Evolutionary conservation across 345 rosid species (phyloP).

Genomic region (Cardamine occulta): DNA sequence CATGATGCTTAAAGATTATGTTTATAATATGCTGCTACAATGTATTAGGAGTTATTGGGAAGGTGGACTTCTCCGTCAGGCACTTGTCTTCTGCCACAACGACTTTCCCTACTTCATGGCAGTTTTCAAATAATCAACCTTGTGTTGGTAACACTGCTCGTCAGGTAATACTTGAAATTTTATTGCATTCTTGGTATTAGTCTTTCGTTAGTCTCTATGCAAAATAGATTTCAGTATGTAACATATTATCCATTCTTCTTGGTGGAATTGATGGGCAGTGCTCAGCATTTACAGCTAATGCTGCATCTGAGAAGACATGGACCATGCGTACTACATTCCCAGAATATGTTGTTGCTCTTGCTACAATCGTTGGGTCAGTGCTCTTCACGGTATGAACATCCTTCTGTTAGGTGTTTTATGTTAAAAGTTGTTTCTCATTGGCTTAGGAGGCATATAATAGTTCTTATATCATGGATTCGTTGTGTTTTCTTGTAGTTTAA

Average conservation of each 20-base stretch:
- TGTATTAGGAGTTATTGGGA: constrained; percentile 73
- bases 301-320: constrained; percentile 93
- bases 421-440: constrained; percentile 13
- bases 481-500: neutral
- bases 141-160: constrained; percentile 61
- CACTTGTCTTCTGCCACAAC: constrained; percentile 80
- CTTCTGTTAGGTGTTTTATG: constrained; percentile 6
- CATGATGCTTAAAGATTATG: neutral
- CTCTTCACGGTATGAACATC: constrained; percentile 75
- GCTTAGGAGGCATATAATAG: neutral
- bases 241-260: constrained; percentile 19
- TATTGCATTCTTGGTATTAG: neutral
- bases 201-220: constrained; percentile 1
- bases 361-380: constrained; percentile 94
- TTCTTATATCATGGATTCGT: constrained; percentile 15
- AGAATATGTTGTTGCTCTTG: constrained; percentile 98
- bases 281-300: constrained; percentile 68
- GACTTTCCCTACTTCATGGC: constrained; percentile 70
- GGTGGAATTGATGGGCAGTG: constrained; percentile 55
- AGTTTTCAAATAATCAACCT: constrained; percentile 57
- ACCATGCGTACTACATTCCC: constrained; percentile 93
- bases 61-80: constrained; percentile 92
- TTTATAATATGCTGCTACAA: constrained; percentile 16
- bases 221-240: neutral
- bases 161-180: constrained; percentile 53